phyloP scores from a whole-genome alignment of 2,329 filamentous ascomycete genomes.

The Zopfia rhizophila region DNA sequence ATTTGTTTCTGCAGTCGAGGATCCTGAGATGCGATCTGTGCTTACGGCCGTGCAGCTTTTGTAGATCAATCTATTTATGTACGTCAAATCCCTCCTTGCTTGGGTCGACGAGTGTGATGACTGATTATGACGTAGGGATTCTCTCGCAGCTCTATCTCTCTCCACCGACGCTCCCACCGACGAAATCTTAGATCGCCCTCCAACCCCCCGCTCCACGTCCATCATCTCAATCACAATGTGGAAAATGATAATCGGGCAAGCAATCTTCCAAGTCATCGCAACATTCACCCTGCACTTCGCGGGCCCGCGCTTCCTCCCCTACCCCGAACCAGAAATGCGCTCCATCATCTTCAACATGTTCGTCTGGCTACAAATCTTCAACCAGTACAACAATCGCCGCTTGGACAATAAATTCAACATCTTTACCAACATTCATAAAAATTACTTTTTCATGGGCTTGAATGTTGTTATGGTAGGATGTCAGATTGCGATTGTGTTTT shows the following conservation, averaged over 20 bases:
- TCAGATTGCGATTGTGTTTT: conserved; percentile 66
- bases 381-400: conserved; percentile 72
- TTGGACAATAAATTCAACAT: conserved; percentile 71
- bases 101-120: background rate
- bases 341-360: conserved; percentile 75
- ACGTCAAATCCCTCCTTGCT: conserved; percentile 5
- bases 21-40: conserved; percentile 65
- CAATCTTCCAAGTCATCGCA: conserved; percentile 67
- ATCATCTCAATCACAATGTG: conserved; percentile 73
- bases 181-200: conserved; percentile 91
- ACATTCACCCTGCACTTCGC: conserved; percentile 70
- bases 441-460: conserved; percentile 67
- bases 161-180: conserved; percentile 96
- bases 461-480: conserved; percentile 67
- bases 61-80: conserved; percentile 76
- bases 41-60: conserved; percentile 74
- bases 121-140: conserved; percentile 71
- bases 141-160: conserved; percentile 90
- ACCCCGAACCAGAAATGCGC: conserved; percentile 59
- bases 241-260: conserved; percentile 72
- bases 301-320: conserved; percentile 65
- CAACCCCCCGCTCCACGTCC: conserved; percentile 86
- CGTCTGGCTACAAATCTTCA: conserved; percentile 77
- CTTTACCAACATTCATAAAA: conserved; percentile 66
- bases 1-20: conserved; percentile 71